Evolutionary conservation across 2,329 filamentous ascomycete genomes (phyloP).

Genomic region (Xylariaceae sp.): DNA sequence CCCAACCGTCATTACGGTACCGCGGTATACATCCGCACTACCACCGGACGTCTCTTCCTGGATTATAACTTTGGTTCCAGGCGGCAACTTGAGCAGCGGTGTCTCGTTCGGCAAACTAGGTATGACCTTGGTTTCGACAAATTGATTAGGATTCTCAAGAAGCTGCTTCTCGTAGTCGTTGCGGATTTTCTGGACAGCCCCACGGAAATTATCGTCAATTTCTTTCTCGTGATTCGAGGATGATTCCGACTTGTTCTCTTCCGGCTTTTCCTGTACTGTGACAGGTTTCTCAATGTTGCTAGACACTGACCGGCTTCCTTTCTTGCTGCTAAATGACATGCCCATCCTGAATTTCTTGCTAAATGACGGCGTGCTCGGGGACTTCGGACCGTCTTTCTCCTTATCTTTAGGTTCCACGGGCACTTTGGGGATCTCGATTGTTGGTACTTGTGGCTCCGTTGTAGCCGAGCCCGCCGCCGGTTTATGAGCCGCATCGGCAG

Average conservation of each 20-base stretch:
- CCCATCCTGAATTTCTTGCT: conserved; percentile 35
- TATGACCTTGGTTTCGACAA: conserved; percentile 59
- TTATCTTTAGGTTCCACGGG: conserved; percentile 57
- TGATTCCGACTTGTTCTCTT: conserved; percentile 54
- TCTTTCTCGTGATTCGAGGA: conserved; percentile 65
- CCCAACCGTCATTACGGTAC: conserved; percentile 74
- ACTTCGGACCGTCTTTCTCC: conserved; percentile 53
- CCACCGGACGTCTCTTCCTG: conserved; percentile 66
- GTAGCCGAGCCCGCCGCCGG: conserved; percentile 45
- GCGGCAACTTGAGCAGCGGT: conserved; percentile 68
- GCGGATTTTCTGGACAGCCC: conserved; percentile 67
- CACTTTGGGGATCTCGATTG: conserved; percentile 42
- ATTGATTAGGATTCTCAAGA: conserved; percentile 49
- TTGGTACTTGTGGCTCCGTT: conserved; percentile 38
- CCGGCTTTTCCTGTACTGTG: conserved; percentile 71
- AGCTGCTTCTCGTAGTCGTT: conserved; percentile 68
- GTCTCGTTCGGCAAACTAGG: conserved; percentile 71
- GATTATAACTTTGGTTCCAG: conserved; percentile 62
- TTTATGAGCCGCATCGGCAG: conserved; percentile 45
- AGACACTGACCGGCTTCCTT: conserved; percentile 66
- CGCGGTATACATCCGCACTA: conserved; percentile 82
- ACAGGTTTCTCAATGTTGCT: conserved; percentile 68
- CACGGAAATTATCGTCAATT: conserved; percentile 70
- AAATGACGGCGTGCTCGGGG: conserved; percentile 51
- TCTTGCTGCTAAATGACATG: conserved; percentile 73